Base-by-base conservation (phyloP, 2,329 filamentous ascomycete genomes). In the Samsoniella hepiali region DNA sequence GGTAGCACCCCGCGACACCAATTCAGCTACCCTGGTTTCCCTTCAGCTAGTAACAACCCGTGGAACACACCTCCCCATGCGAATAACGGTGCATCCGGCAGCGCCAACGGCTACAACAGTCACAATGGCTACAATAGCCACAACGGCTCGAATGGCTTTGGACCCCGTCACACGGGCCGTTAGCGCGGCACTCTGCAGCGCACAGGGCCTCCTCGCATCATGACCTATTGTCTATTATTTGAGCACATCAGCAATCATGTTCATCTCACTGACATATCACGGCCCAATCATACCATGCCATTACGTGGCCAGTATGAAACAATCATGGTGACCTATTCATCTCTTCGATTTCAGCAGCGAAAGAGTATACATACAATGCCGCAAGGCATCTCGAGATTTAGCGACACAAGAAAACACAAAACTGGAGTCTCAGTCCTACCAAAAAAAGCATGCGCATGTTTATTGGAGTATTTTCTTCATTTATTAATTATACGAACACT, bases 11-110 rank as follows among this genome's bases (percentile, higher is more conserved):
- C 45, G 36, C 42, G 32, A 17, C 42, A 45, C 13, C 51, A 49
- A 4, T 57, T 51, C 44, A 22, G 42, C 17, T 63, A 42, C 51
- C 64, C 66, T 29, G 66, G 67, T 11, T 71, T 70, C 50, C 55
- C 68, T 13, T 62, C 64, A 49, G 49, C 61, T 8, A 56, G 65
- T 17, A 68, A 63, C 55, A 70, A 70, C 27, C 67, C 65, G 10
- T 72, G 70, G 71, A 70, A 70, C 54, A 63, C 62, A 4, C 56
- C 69, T 10, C 36, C 54, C 8, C 72, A 69, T 62, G 66, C 67
- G 47, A 69, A 67, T 47, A 65, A 68, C 15, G 34, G 31, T 47
- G 51, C 31, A 4, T 5, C 22, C 11, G 51, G 50, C 22, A 44
- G 34, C n/a, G n/a, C 8, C 8, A 22, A 36, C 13, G 15, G n/a